A percentile compares a stretch with the other conserved stretches of the same genome.
Conservation (phyloP, 2,329 filamentous ascomycete genomes). For the Colletotrichum sp. region DNA sequence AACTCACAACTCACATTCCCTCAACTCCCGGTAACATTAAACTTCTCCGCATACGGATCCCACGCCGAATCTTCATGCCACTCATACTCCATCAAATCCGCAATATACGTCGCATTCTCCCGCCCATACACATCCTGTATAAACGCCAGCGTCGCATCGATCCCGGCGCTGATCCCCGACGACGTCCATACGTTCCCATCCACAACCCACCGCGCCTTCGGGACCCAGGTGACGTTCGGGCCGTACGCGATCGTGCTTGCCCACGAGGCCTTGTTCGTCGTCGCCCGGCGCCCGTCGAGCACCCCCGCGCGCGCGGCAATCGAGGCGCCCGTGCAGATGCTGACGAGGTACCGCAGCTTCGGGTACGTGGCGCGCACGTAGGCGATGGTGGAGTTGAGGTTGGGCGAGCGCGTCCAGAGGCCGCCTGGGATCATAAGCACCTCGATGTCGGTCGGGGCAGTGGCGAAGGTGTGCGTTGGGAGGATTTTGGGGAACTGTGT, state of each 20-base stretch:
- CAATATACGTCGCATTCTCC: conserved; percentile 50
- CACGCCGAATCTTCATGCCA: conserved; percentile 52
- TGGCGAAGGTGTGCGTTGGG: conserved; percentile 46
- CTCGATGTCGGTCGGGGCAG: conserved; percentile 48
- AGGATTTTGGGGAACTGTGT: conserved; percentile 18
- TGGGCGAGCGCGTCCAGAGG: conserved; percentile 25
- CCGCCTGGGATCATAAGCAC: conserved; percentile 63
- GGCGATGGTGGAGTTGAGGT: conserved; percentile 23
- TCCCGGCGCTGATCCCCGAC: conserved; percentile 64
- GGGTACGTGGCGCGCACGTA: conserved; percentile 45
- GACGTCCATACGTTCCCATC: conserved; percentile 65
- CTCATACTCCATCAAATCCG: conserved; percentile 62
- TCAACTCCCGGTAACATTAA: conserved; percentile 3
- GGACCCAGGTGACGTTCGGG: conserved; percentile 54
- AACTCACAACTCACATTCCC: neutral
- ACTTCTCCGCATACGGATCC: conserved; percentile 50
- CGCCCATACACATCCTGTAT: conserved; percentile 59
- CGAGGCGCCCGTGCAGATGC: conserved; percentile 62
- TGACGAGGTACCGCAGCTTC: conserved; percentile 52
- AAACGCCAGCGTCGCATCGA: conserved; percentile 65
- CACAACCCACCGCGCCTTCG: conserved; percentile 59
- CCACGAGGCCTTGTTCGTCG: conserved; percentile 62
- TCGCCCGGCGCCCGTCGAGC: conserved; percentile 58
- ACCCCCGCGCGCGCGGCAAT: conserved; percentile 57
- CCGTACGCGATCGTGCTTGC: conserved; percentile 40